These are phyloP conservation scores for Globisporangium perplexum DNA, from an alignment of 352 stramenopile genomes.

Conservation along the genomic window DNA sequence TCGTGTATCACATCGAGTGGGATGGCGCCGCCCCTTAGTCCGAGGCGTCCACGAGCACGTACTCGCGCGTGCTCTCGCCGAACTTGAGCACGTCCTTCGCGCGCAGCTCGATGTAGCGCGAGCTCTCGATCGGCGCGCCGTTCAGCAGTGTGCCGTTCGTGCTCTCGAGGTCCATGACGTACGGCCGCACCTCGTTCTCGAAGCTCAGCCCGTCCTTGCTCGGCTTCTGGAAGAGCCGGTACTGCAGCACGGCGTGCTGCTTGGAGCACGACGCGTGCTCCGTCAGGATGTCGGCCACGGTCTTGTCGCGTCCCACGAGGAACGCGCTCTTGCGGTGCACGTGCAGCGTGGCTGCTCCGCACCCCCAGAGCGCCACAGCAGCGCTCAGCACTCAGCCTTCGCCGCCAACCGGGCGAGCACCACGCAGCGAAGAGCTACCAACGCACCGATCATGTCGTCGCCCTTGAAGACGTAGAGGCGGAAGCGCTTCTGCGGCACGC, in stretches of 20 bases:
- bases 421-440: neutral
- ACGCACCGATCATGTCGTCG: conserved; percentile 68
- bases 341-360: conserved; percentile 85
- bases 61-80: conserved; percentile 95
- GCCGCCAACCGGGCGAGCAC: neutral
- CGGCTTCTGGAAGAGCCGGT: conserved; percentile 75
- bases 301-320: conserved; percentile 91
- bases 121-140: conserved; percentile 88
- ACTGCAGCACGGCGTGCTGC: conserved; percentile 98
- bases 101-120: conserved; percentile 96
- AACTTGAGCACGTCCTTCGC: conserved; percentile 96
- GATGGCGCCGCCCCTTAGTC: too few relatives aligned
- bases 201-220: conserved; percentile 50
- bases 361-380: too few relatives aligned
- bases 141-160: conserved; percentile 99
- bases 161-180: conserved; percentile 98
- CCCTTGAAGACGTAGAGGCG: conserved; percentile 97
- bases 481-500: conserved; percentile 89
- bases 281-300: conserved; percentile 93
- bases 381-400: neutral
- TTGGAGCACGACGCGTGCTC: conserved; percentile 94
- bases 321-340: conserved; percentile 95
- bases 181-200: conserved; percentile 82
- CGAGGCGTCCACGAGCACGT: conserved; percentile 90
- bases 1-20: too few relatives aligned